Base-by-base conservation (phyloP, 345 rosid species). In the Carallia pectinifolia region DNA sequence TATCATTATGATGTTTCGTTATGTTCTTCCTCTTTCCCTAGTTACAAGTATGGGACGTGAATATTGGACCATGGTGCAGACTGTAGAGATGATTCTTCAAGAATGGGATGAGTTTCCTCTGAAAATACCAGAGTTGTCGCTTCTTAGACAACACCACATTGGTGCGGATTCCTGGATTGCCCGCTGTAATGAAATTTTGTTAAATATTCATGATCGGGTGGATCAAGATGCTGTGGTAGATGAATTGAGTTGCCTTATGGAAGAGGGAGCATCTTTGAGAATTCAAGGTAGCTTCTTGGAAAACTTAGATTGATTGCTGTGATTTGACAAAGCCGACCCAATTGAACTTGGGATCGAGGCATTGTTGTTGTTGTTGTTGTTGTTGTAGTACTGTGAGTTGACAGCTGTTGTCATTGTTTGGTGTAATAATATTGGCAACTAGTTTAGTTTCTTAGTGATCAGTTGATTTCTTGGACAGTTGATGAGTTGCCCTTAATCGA, bases 401-500 rank as follows among this genome's bases (percentile, higher is more conserved):
- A 50, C 29, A 64, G 58, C 52, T 61, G n/a, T 44, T 66, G 17
- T 67, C 68, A 27, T 47, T 58, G 27, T 65, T 17, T 56, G 27
- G 36, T 65, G 31, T 64, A 23, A 47, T 39, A 68, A 44, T 54
- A 59, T 65, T 31, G 63, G 52, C 61, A 67, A 55, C 58, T 53
- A 44, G 64, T 64, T 55, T 44, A 12, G 17, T 65, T 36, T 55
- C 44, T 48, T 79, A 37, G 39, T 77, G 27, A 61, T 59, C 15
- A 47, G 40, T 56, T 29, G 1, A 64, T 64, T 63, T 55, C 61
- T 50, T 74, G 63, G 62, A 67, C 84, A 94, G 98, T 89, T 68
- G 87, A 90, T 73, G 87, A 83, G 61, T 74, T 91, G 73, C 82
- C 96, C 68, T 78, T 80, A 54, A 80, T 94, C 69, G 89, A 89